Conservation (phyloP, 306 rosid species). For the Sechiopsis laciniata region DNA sequence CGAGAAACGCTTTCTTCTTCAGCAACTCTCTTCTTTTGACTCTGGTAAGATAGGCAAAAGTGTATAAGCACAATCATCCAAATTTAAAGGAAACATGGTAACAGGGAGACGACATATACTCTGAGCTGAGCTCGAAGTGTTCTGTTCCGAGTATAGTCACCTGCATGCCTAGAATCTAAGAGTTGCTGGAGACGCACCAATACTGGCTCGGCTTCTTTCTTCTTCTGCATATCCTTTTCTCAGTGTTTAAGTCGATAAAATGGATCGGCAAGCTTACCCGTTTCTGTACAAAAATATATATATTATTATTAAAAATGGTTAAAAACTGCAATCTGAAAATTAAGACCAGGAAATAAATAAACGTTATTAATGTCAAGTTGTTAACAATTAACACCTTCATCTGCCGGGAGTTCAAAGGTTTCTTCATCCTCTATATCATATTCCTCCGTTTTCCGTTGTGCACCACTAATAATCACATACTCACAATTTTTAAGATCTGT, state of each 20-base stretch:
- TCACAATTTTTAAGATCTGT: conserved; percentile 85
- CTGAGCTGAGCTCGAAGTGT: conserved; percentile 69
- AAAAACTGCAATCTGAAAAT: not conserved
- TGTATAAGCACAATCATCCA: not conserved
- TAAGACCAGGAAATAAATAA: not conserved
- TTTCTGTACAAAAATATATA: conserved; percentile 36
- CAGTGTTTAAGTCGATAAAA: conserved; percentile 92
- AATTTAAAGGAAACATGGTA: conserved; percentile 20
- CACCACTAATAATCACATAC: conserved; percentile 77
- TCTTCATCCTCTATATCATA: conserved; percentile 85
- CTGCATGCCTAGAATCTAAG: conserved; percentile 67
- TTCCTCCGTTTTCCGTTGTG: conserved; percentile 61
- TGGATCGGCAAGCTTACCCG: conserved; percentile 84
- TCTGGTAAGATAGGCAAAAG: conserved; percentile 39
- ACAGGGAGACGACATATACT: conserved; percentile 39
- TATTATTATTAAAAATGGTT: not conserved
- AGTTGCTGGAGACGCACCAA: conserved; percentile 68
- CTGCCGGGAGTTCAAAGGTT: conserved; percentile 73
- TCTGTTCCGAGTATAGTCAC: conserved; percentile 67
- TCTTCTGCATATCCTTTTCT: conserved; percentile 72
- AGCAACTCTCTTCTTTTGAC: conserved; percentile 83
- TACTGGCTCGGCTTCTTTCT: conserved; percentile 86
- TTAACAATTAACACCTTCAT: conserved; percentile 58
- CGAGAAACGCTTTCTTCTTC: conserved; percentile 66
- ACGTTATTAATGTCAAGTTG: not conserved